Conservation (phyloP, 352 stramenopile species). For the Blastocystis sp. region DNA sequence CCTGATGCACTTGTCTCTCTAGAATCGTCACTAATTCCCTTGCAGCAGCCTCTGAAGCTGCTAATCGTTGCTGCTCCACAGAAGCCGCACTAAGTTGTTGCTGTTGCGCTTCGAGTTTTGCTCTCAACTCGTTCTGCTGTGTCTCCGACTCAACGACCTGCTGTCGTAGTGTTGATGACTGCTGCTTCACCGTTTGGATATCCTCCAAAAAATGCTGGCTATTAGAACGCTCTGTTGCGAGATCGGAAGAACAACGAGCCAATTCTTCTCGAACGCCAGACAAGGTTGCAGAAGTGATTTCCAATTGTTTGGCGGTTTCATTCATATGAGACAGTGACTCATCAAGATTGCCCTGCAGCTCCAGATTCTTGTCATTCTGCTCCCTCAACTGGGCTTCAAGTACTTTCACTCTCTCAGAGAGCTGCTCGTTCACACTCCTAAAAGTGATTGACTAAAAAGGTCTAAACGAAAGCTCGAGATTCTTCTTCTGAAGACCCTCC, state of each 20-base stretch:
- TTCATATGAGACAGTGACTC: not conserved
- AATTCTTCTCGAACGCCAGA: not conserved
- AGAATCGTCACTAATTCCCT: not conserved
- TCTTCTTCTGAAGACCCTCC: not conserved
- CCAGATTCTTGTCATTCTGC: not conserved
- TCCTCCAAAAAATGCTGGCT: not conserved
- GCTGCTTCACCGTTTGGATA: slow-evolving; percentile 19
- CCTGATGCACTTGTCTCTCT: not conserved
- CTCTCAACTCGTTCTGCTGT: not conserved
- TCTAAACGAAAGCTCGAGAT: not conserved
- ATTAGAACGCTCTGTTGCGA: not conserved
- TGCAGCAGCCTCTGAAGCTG: not conserved
- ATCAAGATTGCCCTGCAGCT: not conserved
- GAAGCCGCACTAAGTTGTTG: not conserved
- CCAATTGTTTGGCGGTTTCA: not conserved
- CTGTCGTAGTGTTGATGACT: not conserved
- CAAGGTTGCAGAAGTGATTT: not conserved
- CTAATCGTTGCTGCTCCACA: not conserved
- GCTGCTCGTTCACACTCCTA: not conserved
- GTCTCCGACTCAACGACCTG: not conserved
- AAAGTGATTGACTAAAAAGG: not conserved
- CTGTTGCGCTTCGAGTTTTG: not conserved
- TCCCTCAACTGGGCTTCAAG: not conserved
- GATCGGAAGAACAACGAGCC: not conserved
- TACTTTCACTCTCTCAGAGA: not conserved